These are phyloP conservation scores for Fusarium subtropicale DNA, from an alignment of 2,329 filamentous ascomycete genomes.

Conservation along the genomic window DNA sequence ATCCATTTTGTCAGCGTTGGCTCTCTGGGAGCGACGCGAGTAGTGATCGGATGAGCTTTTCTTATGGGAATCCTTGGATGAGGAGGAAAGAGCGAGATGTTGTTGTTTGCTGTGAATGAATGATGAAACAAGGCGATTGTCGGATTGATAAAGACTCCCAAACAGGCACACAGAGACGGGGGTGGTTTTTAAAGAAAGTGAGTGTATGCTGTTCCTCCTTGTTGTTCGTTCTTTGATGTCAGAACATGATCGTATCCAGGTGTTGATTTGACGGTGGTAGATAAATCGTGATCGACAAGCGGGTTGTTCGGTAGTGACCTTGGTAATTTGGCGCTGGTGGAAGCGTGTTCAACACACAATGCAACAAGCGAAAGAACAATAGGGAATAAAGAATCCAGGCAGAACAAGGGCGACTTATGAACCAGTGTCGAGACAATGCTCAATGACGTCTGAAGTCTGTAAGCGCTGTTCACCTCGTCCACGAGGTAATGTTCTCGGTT, in stretches of 20 bases:
- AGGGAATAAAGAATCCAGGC: constrained; percentile 20
- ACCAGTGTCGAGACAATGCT: constrained; percentile 9
- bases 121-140: constrained; percentile 14
- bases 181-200: constrained; percentile 37
- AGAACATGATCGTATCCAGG: constrained; percentile 40
- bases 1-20: constrained; percentile 49
- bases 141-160: constrained; percentile 18
- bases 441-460: constrained; percentile 13
- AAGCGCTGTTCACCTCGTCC: constrained; percentile 34
- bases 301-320: constrained; percentile 26
- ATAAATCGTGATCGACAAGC: constrained; percentile 33
- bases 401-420: constrained; percentile 27
- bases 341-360: constrained; percentile 41
- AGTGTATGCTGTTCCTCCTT: constrained; percentile 39
- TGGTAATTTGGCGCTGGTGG: constrained; percentile 15
- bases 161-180: constrained; percentile 26
- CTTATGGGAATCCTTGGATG: constrained; percentile 22
- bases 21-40: constrained; percentile 20
- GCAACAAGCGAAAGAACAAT: constrained; percentile 12
- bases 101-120: constrained; percentile 21
- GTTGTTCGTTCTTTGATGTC: constrained; percentile 36
- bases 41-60: constrained; percentile 25
- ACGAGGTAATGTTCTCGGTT: constrained; percentile 34
- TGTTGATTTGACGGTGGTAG: constrained; percentile 21
- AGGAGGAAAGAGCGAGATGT: constrained; percentile 18